Base-by-base conservation (phyloP, 2,329 filamentous ascomycete species). In the Ceratocystis albifundus region DNA sequence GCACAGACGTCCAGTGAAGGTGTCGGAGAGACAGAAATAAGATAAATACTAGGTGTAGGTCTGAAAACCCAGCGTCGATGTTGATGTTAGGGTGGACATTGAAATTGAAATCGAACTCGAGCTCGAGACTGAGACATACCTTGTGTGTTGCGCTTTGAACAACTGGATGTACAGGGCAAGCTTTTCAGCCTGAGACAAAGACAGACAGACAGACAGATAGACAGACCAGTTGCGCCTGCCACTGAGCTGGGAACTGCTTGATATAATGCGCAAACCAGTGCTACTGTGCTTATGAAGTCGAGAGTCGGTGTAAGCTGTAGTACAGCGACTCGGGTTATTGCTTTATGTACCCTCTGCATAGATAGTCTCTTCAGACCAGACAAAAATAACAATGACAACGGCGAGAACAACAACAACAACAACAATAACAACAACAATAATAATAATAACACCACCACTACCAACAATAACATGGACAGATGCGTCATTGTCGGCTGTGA, bases 41-140 rank as follows among this genome's bases (percentile, higher is more conserved):
- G 12, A 20, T 17, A 62, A 20, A 62, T n/a, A 15, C 12, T 10
- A 57, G 45, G 32, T 25, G 30, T 36, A 17, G 36, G 25, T 6
- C 4, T n/a, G 25, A 7, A 45, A 61, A 15, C 10, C 36, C 36
- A 41, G 36, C 4, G 36, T 12, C 10, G 36, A 41, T 41, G 36
- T 41, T 41, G 36, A 41, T 41, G 36, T 41, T 41, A 41, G 36
- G 36, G 36, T 22, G 36, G 36, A 28, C 44, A 41, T 28, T 30
- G 44, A 22, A 45, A 65, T 20, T 8, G 48, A 32, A 28, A 12
- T 36, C 41, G 59, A 46, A 45, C 44, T 36, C 8, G 48, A 36
- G 28, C n/a, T 32, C n/a, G 15, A 25, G 48, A 61, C 41, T 46
- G 25, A 65, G 30, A 65, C 64, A 65, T 65, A 59, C 48, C 53